Evolutionary conservation across 2,329 filamentous ascomycete genomes (phyloP), one percentile per base, ranked within the genome.

Genomic region (Aspergillus unguis): DNA sequence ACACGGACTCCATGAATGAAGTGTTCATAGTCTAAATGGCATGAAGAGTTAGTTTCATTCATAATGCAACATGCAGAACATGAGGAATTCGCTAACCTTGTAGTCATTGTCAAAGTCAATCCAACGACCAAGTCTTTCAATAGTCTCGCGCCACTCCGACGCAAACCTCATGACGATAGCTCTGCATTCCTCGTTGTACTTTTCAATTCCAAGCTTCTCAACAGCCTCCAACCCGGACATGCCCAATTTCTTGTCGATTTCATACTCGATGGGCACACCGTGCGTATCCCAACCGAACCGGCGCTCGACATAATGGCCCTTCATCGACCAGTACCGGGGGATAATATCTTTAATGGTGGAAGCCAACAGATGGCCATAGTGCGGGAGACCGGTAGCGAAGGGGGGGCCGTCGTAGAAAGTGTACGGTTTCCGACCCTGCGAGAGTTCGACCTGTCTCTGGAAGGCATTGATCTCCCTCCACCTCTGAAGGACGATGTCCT

Each of bases 21-120:
- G 86, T 81, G 70, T 97, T 87, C 90, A 96, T 96, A 33, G 90
- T 96, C 86, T 87, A 64, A 38, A 33, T 29, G 6, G 6, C 23
- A 17, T 17, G 8, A 38, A 26, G 31, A n/a, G n/a, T 6, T 10
- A 42, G 8, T 48, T 61, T 40, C 58, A 53, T 32, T 25, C 36
- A 17, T 17, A 17, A 17, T 17, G 17, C 17, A 1, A 17, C 17
- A 17, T 17, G 17, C 17, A 17, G 17, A 17, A 17, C 17, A 17
- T 17, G 17, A 17, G 17, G 17, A 17, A 17, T 17, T 17, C 17
- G 17, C 65, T 23, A 65, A 85, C 85, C 84, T 96, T 96, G 79
- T 95, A 96, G 71, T 96, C 90, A 64, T 95, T 94, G 73, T 97
- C 92, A 63, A 97, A 96, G 73, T 96, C 92, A 64, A 96, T 94